phyloP scores from a whole-genome alignment of 768 basidiomycete species.

The Chlorophyllum brunneum region DNA sequence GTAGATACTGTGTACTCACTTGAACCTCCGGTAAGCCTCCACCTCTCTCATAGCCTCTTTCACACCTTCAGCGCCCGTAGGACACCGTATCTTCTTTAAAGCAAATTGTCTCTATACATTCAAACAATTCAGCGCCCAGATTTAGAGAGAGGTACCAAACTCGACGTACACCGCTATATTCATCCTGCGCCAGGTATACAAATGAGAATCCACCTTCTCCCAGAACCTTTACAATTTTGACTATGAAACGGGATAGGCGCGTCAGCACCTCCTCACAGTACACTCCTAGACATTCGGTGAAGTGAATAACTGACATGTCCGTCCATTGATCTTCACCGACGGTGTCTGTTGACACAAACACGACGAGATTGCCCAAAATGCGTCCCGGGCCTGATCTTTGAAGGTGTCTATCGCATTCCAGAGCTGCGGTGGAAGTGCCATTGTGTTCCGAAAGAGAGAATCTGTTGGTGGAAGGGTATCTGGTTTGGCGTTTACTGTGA shows the following conservation, averaged over 20 bases:
- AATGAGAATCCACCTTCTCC: slow-evolving; percentile 97
- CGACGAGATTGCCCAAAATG: slow-evolving; percentile 75
- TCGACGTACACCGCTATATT: slow-evolving; percentile 69
- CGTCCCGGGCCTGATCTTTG: slow-evolving; percentile 78
- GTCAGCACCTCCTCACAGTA: background rate
- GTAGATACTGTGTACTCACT: slow-evolving; percentile 48
- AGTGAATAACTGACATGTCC: slow-evolving; percentile 70
- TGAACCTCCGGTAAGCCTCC: slow-evolving; percentile 93
- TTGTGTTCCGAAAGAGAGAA: slow-evolving; percentile 11
- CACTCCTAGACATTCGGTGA: background rate
- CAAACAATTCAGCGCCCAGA: background rate
- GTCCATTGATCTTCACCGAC: slow-evolving; percentile 92
- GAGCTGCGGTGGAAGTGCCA: slow-evolving; percentile 36
- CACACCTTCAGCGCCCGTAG: slow-evolving; percentile 82
- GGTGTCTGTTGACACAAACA: slow-evolving; percentile 80
- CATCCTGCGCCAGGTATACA: slow-evolving; percentile 85
- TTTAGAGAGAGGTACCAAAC: background rate
- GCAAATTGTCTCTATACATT: slow-evolving; percentile 80
- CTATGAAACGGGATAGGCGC: slow-evolving; percentile 31
- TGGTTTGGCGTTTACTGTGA: background rate
- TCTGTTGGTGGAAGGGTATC: background rate
- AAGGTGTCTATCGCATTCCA: slow-evolving; percentile 49
- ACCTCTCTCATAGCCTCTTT: slow-evolving; percentile 87
- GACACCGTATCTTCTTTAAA: slow-evolving; percentile 95
- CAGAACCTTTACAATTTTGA: slow-evolving; percentile 87